These are phyloP conservation scores for Vachellia collinsii DNA, from an alignment of 306 rosid genomes.

Conservation along the genomic window DNA sequence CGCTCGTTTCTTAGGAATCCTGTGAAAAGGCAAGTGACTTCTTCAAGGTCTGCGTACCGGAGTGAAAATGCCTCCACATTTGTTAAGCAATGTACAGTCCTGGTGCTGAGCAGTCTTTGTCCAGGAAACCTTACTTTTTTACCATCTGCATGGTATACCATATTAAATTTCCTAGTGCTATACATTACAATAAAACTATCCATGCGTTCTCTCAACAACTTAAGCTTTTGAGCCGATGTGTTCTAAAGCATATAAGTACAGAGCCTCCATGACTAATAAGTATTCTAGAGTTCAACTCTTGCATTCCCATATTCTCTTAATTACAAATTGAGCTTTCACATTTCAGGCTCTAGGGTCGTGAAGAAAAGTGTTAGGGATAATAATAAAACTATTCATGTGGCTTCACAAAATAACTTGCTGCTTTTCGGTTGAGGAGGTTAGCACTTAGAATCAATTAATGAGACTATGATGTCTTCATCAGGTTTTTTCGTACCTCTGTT, in stretches of 20 bases:
- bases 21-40: constrained; percentile 75
- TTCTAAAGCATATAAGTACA: not conserved
- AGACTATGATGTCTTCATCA: not conserved
- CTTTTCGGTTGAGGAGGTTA: not conserved
- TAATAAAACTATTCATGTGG: not conserved
- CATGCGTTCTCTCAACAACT: not conserved
- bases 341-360: not conserved
- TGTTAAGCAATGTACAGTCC: constrained; percentile 70
- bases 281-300: not conserved
- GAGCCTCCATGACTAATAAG: not conserved
- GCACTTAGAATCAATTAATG: not conserved
- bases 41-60: constrained; percentile 76
- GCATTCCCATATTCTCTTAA: not conserved
- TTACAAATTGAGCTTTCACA: not conserved
- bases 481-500: constrained; percentile 57
- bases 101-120: constrained; percentile 65
- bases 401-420: not conserved
- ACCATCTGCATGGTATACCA: constrained; percentile 50
- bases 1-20: constrained; percentile 71
- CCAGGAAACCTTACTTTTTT: constrained; percentile 61
- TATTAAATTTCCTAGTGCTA: not conserved
- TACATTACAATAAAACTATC: not conserved
- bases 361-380: too few species aligned
- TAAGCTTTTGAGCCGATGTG: not conserved
- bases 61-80: constrained; percentile 90